phyloP scores from a whole-genome alignment of 108 stramenopile genomes.

The Nannochloropsis oceanica region DNA sequence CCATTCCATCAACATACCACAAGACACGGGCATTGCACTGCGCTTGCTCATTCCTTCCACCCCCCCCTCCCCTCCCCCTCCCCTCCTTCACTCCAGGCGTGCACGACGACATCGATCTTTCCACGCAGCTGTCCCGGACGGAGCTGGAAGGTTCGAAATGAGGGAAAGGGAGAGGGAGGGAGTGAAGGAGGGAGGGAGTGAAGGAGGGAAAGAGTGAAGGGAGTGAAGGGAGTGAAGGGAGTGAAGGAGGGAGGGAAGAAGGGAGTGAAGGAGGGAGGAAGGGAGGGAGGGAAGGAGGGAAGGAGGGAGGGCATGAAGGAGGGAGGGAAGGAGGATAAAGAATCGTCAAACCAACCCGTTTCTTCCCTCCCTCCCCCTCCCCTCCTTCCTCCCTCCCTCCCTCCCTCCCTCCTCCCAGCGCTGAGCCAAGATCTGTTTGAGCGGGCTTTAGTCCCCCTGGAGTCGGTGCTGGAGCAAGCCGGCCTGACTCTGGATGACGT shows the following conservation, averaged over 20 bases:
- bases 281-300: not conserved
- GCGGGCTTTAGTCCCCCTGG: not conserved
- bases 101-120: conserved; percentile 61
- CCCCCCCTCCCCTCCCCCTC: not conserved
- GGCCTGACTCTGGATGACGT: conserved; percentile 70
- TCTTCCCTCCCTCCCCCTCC: not conserved
- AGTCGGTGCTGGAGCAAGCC: conserved; percentile 31
- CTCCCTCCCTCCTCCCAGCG: not conserved
- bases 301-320: not conserved
- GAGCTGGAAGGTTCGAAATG: conserved; percentile 74
- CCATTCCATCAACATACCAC: too few species aligned
- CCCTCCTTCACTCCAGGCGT: not conserved
- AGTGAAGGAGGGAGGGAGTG: not conserved
- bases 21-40: too few species aligned
- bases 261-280: not conserved
- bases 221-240: not conserved
- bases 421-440: not conserved
- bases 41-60: not conserved
- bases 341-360: not conserved
- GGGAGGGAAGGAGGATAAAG: too few species aligned
- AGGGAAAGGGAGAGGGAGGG: not conserved
- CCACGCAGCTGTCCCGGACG: conserved; percentile 56
- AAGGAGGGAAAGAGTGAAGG: not conserved
- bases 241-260: not conserved
- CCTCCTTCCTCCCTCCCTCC: not conserved